Evolutionary conservation across 495 filamentous ascomycete species (phyloP).

Genomic region (Penicillium diatomitis): DNA sequence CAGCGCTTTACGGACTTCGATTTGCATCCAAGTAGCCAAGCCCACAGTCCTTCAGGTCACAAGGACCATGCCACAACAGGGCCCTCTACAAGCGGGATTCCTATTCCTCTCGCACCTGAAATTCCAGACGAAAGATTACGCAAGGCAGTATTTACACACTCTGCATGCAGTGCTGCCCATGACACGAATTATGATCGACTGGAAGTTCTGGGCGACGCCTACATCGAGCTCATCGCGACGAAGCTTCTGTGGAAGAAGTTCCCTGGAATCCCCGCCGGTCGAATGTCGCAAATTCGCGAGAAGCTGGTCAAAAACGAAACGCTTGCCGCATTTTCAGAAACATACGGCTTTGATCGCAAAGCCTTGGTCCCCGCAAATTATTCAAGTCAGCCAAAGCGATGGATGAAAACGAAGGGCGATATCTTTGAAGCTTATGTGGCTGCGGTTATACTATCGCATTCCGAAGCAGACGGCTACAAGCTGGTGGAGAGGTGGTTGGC

Average conservation of each 20-base stretch:
- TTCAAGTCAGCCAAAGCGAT: conserved; percentile 35
- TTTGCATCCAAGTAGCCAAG: background rate
- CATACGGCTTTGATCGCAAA: conserved; percentile 58
- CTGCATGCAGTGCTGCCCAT: conserved; percentile 30
- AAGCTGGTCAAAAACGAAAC: conserved; percentile 69
- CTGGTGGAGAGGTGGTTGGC: conserved; percentile 59
- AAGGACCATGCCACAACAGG: too few species aligned
- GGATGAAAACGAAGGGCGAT: conserved; percentile 67
- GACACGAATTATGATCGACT: conserved; percentile 53
- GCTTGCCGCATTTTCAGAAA: conserved; percentile 51
- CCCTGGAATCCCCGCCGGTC: conserved; percentile 45
- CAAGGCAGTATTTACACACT: conserved; percentile 59
- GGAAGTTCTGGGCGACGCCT: conserved; percentile 70
- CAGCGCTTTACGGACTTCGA: background rate
- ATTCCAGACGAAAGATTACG: conserved; percentile 49
- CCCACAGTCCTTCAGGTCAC: too few species aligned
- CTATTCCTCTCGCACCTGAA: conserved; percentile 45
- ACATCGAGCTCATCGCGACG: conserved; percentile 60
- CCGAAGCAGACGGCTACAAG: conserved; percentile 51
- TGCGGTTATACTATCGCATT: conserved; percentile 58
- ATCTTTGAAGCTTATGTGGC: conserved; percentile 86
- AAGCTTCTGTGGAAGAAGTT: conserved; percentile 57
- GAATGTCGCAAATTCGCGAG: conserved; percentile 58
- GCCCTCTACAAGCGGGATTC: background rate
- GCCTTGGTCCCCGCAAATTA: conserved; percentile 42